These are phyloP conservation scores for Arabidopsis hybrid DNA, from an alignment of 441 rosid genomes.

Conservation along the genomic window DNA sequence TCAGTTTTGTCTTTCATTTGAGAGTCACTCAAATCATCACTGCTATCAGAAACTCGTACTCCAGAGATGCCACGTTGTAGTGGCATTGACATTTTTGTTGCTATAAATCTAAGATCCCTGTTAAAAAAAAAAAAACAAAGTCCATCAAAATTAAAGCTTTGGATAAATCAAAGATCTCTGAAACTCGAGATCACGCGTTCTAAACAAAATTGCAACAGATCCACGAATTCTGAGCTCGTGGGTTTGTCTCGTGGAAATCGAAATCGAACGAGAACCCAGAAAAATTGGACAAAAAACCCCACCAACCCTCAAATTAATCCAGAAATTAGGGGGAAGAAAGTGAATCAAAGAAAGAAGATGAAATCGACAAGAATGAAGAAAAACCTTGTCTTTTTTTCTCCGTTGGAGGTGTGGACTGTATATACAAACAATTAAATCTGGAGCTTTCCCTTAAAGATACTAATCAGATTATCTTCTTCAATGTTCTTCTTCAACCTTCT, in stretches of 20 bases:
- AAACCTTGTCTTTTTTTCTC: constrained; percentile 2
- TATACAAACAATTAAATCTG: constrained; percentile 33
- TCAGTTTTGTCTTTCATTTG: constrained; percentile 83
- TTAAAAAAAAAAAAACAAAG: neutral
- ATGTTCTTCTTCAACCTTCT: constrained; percentile 23
- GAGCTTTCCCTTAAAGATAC: neutral
- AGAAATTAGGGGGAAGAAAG: constrained; percentile 14
- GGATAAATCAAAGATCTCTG: constrained; percentile 6
- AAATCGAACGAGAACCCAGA: constrained; percentile 38
- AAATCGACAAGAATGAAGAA: neutral
- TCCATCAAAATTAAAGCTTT: neutral
- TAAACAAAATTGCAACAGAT: constrained; percentile 40
- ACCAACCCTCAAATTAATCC: neutral
- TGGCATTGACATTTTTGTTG: constrained; percentile 73
- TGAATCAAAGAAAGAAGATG: constrained; percentile 9
- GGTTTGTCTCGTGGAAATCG: constrained; percentile 9
- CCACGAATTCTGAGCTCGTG: constrained; percentile 32
- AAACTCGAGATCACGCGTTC: constrained; percentile 11
- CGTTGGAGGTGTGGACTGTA: neutral
- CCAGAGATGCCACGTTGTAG: constrained; percentile 77
- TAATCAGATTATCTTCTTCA: constrained; percentile 8
- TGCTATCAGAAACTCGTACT: constrained; percentile 69
- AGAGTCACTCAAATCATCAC: constrained; percentile 74
- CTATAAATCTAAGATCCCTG: constrained; percentile 49
- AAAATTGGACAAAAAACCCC: constrained; percentile 6